These are phyloP conservation scores for Phialophora chinensis DNA, from an alignment of 2,329 filamentous ascomycete genomes.

Conservation along the genomic window DNA sequence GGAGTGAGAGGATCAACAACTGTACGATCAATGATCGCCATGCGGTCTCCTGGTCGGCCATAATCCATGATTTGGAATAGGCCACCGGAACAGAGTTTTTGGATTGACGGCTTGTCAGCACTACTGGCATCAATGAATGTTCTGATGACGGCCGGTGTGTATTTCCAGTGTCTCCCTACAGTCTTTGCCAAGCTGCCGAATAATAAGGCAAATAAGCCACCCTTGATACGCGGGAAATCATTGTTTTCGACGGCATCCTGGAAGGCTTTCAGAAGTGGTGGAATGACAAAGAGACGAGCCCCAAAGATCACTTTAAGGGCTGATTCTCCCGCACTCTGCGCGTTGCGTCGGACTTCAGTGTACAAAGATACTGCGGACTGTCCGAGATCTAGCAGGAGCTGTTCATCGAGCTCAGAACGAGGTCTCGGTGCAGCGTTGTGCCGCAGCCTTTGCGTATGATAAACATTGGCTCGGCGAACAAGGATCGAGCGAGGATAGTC, in stretches of 20 bases:
- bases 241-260: conserved; percentile 77
- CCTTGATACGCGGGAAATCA: conserved; percentile 92
- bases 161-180: conserved; percentile 89
- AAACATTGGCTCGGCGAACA: conserved; percentile 89
- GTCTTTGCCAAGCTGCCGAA: conserved; percentile 90
- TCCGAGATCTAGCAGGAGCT: conserved; percentile 81
- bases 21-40: conserved; percentile 78
- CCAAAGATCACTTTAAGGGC: conserved; percentile 91
- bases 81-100: conserved; percentile 80
- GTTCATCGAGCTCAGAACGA: conserved; percentile 88
- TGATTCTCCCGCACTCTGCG: conserved; percentile 89
- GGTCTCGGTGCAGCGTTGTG: conserved; percentile 89
- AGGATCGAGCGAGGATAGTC: conserved; percentile 91
- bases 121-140: conserved; percentile 88
- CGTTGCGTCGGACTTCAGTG: conserved; percentile 92
- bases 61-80: conserved; percentile 90
- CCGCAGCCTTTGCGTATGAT: conserved; percentile 90
- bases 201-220: conserved; percentile 86
- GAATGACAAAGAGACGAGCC: conserved; percentile 85
- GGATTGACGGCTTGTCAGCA: conserved; percentile 93
- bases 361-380: conserved; percentile 90
- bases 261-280: conserved; percentile 79
- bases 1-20: conserved; percentile 76
- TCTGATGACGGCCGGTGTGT: conserved; percentile 85
- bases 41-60: conserved; percentile 82